A percentile compares a stretch with the other conserved stretches of the same genome.
Conservation (phyloP, 805 yeast genomes). For the Metschnikowia dekortorum region DNA sequence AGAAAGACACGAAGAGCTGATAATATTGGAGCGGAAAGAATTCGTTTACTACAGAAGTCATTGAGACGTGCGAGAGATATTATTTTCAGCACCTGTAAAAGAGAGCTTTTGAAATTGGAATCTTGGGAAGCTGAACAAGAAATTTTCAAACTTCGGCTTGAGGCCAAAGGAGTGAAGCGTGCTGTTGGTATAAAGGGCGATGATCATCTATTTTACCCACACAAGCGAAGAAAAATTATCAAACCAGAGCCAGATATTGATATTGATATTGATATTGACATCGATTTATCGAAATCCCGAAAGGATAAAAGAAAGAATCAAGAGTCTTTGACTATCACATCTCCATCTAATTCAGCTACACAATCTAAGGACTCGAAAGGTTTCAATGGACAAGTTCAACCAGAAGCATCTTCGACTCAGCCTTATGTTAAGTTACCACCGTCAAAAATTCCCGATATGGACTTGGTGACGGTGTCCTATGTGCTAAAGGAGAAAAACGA, state of each 20-base stretch:
- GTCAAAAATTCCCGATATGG: constrained; percentile 90
- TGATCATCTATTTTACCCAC: constrained; percentile 76
- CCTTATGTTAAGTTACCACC: constrained; percentile 86
- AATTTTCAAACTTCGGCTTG: constrained; percentile 68
- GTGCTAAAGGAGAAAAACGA: constrained; percentile 71
- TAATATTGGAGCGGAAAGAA: constrained; percentile 79
- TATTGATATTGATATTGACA: constrained; percentile 27
- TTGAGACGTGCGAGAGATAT: constrained; percentile 71
- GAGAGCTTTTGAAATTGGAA: constrained; percentile 65
- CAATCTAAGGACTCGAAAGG: constrained; percentile 13
- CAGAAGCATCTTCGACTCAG: constrained; percentile 42
- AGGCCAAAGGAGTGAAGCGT: constrained; percentile 71
- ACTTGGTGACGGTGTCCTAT: constrained; percentile 74
- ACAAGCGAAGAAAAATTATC: constrained; percentile 58
- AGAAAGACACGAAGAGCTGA: constrained; percentile 96
- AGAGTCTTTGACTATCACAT: constrained; percentile 10
- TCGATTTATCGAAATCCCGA: constrained; percentile 9
- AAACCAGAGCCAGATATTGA: constrained; percentile 36
- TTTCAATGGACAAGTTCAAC: constrained; percentile 12
- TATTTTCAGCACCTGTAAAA: constrained; percentile 62
- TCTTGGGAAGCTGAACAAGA: constrained; percentile 57
- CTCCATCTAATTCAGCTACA: constrained; percentile 4
- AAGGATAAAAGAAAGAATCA: constrained; percentile 16
- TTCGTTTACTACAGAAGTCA: constrained; percentile 69
- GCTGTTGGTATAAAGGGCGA: constrained; percentile 73